Percentiles rank a stretch among this genome's conserved stretches.
Conservation (phyloP, 208 protist genomes). For the Balamuthia mandrillaris region DNA sequence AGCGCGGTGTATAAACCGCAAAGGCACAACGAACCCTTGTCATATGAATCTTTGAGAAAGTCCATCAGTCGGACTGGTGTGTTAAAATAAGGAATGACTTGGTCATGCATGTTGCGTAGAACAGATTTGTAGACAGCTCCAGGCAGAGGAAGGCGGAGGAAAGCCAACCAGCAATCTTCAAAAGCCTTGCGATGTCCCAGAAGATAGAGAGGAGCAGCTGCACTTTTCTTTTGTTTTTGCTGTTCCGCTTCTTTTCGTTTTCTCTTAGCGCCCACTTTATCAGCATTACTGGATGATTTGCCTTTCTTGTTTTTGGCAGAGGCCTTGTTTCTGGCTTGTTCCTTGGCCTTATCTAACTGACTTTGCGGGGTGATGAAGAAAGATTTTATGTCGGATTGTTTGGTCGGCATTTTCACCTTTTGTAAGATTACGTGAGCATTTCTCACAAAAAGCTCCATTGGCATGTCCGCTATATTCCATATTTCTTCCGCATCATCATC, state of each 20-base stretch:
- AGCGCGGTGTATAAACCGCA: neutral
- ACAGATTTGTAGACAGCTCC: slow-evolving; percentile 16
- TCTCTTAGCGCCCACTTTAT: neutral
- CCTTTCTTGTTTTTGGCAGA: neutral
- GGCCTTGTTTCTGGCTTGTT: neutral
- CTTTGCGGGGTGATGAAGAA: neutral
- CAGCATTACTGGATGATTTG: neutral
- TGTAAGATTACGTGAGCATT: neutral
- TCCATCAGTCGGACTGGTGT: slow-evolving; percentile 46
- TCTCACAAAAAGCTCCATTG: neutral
- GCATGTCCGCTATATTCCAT: too few relatives aligned
- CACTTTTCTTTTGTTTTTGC: neutral
- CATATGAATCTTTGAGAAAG: slow-evolving; percentile 59
- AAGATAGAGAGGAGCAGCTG: neutral
- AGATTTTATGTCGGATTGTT: neutral
- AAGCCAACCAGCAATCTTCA: neutral
- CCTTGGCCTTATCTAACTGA: neutral
- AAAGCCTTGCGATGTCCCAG: neutral
- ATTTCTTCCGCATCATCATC: too few relatives aligned
- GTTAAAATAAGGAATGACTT: slow-evolving; percentile 38
- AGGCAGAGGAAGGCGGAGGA: neutral
- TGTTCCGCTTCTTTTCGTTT: neutral
- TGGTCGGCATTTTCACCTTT: neutral
- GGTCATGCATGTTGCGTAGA: slow-evolving; percentile 9
- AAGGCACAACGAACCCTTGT: neutral